Percentiles rank a stretch among this genome's conserved stretches.
phyloP scores from a whole-genome alignment of 2,329 filamentous ascomycete species.

The Diplodia mutila region DNA sequence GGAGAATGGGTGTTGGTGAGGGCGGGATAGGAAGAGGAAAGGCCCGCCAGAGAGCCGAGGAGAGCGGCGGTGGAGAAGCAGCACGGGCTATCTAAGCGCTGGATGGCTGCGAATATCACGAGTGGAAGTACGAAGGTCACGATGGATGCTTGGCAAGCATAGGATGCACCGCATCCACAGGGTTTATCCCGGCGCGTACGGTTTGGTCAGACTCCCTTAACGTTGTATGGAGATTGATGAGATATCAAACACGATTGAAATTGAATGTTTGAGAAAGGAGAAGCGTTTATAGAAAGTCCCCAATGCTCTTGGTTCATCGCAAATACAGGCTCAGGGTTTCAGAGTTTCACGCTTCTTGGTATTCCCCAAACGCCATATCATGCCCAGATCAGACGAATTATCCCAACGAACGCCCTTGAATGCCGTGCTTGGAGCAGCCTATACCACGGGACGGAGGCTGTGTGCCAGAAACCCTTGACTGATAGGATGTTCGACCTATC shows the following conservation, averaged over 20 bases:
- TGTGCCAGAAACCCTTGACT: neutral
- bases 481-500: neutral
- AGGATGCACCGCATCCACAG: neutral
- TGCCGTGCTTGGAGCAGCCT: neutral
- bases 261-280: neutral
- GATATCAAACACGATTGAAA: neutral
- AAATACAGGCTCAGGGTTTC: neutral
- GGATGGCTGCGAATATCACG: neutral
- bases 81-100: slow-evolving; percentile 53
- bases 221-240: neutral
- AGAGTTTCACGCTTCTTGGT: neutral
- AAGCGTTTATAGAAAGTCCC: neutral
- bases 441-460: neutral
- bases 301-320: neutral
- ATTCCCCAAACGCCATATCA: slow-evolving; percentile 4
- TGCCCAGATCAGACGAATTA: neutral
- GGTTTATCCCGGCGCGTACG: neutral
- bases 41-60: slow-evolving; percentile 57
- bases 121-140: neutral
- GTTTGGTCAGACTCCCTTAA: neutral
- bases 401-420: slow-evolving; percentile 7
- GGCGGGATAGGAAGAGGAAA: slow-evolving; percentile 66
- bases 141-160: neutral
- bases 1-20: slow-evolving; percentile 94
- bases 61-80: slow-evolving; percentile 63